Evolutionary conservation across 192 early-diverging fungal genomes (phyloP).

Genomic region (Spizellomyces punctatus): DNA sequence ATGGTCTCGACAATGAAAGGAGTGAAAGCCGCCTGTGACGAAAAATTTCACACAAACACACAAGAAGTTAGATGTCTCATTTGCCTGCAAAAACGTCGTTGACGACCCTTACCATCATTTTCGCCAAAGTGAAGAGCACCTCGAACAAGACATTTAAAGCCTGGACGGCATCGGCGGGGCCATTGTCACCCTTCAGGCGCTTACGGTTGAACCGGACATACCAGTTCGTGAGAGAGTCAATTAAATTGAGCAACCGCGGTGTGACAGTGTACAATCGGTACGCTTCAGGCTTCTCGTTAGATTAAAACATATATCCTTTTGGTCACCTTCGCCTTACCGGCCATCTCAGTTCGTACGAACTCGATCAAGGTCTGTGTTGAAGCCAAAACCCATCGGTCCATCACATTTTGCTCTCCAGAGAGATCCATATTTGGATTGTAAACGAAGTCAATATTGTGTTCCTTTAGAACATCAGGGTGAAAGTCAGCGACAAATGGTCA

Average conservation of each 20-base stretch:
- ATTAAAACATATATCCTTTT: background rate
- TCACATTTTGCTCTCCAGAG: slow-evolving; percentile 81
- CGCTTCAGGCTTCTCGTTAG: slow-evolving; percentile 40
- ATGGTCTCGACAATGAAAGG: slow-evolving; percentile 97
- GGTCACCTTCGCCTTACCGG: slow-evolving; percentile 21
- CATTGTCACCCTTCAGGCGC: slow-evolving; percentile 94
- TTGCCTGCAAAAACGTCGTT: background rate
- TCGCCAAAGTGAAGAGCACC: slow-evolving; percentile 87
- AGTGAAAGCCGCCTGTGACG: slow-evolving; percentile 83
- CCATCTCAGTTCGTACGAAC: slow-evolving; percentile 94
- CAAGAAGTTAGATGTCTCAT: background rate
- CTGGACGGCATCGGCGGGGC: slow-evolving; percentile 77
- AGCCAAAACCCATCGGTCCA: slow-evolving; percentile 98
- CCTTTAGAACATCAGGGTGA: slow-evolving; percentile 15
- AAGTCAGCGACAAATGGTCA: slow-evolving; percentile 10
- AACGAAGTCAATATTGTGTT: slow-evolving; percentile 73
- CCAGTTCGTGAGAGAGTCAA: slow-evolving; percentile 98
- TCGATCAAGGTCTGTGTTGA: slow-evolving; percentile 91
- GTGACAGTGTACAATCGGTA: slow-evolving; percentile 99
- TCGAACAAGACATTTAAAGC: slow-evolving; percentile 97
- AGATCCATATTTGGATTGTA: slow-evolving; percentile 69
- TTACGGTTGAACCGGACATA: slow-evolving; percentile 98
- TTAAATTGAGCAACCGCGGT: slow-evolving; percentile 82
- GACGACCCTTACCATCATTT: slow-evolving; percentile 72
- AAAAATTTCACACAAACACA: background rate